Base-by-base conservation (phyloP, 768 basidiomycete species). In the Megacollybia marginata region DNA sequence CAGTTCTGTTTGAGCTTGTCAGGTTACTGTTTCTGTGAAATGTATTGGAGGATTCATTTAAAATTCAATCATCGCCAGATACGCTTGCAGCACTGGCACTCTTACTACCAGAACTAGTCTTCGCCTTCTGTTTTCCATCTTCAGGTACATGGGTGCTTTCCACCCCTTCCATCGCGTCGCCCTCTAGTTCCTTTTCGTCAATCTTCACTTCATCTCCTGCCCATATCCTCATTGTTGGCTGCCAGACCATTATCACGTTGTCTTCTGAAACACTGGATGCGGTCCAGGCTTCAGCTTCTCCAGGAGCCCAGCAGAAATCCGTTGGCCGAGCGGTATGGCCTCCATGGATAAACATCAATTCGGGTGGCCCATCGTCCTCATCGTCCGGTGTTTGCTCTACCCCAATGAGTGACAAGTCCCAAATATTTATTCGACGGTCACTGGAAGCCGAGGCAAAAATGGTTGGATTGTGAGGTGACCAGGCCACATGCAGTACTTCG, bases 311-410 rank as follows among this genome's bases (percentile, higher is more conserved):
- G 60, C 85, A 88, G 64, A 98, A 85, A 67, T 99, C 96, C 1
- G 90, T 88, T 1, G 92, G 92, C 33, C 90, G 82, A 28, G 91
- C 79, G 3, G 90, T 92, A 58, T 92, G 90, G 18, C 90, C 96
- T 57, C 96, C 96, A 57, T 99, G 96, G 44, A 97, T 79, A 65
- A 99, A 99, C 55, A 98, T 67, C 51, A 98, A 69, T 65, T 99
- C 96, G 1, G 96, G 96, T 13, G 96, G 93, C 1, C 96, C 96
- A 59, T 99, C 96, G 64, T 99, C 96, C 51, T 92, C 89, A 61
- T 99, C 96, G 56, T 99, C 96, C 4, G 95, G 96, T 1, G 92
- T 90, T 65, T 99, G 96, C 64, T 99, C 96, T 36, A 86, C 79
- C 1, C 96, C 96, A 54, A 97, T 95, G 52, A 86, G 79, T 19